phyloP scores from a whole-genome alignment of 1,284 basidiomycete genomes.

The Cutaneotrichosporon sp. region DNA sequence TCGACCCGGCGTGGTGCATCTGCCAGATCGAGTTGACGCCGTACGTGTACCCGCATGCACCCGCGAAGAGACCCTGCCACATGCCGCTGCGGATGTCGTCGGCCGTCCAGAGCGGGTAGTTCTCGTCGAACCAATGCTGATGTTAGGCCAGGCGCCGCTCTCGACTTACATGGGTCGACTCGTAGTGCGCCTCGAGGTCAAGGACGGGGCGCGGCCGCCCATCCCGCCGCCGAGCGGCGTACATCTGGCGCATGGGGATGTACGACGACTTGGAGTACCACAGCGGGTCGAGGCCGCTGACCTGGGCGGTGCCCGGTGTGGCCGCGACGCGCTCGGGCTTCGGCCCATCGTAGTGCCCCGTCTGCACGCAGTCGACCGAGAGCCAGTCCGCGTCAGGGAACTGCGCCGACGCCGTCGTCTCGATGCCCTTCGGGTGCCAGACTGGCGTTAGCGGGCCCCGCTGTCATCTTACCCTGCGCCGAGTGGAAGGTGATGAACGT shows the following conservation, averaged over 20 bases:
- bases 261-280: slow-evolving; percentile 18
- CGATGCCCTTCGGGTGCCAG: not conserved
- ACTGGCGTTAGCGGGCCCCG: not conserved
- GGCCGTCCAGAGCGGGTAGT: slow-evolving; percentile 19
- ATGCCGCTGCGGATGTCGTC: slow-evolving; percentile 25
- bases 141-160: not conserved
- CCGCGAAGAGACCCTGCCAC: slow-evolving; percentile 28
- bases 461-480: slow-evolving; percentile 15
- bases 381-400: slow-evolving; percentile 25
- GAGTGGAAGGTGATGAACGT: slow-evolving; percentile 28
- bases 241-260: slow-evolving; percentile 21
- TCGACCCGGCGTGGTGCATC: slow-evolving; percentile 22
- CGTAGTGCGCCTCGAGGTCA: slow-evolving; percentile 32
- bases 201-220: slow-evolving; percentile 22
- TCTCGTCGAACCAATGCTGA: not conserved
- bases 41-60: slow-evolving; percentile 27
- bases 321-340: not conserved
- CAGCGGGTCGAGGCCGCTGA: not conserved
- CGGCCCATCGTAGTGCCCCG: slow-evolving; percentile 20
- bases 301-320: not conserved
- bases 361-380: slow-evolving; percentile 22
- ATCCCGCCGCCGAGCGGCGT: slow-evolving; percentile 7
- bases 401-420: slow-evolving; percentile 4
- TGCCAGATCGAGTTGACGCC: slow-evolving; percentile 30
- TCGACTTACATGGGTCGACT: slow-evolving; percentile 16